phyloP scores from a whole-genome alignment of 1,139 yeast genomes.

The Blastobotrys serpentis region DNA sequence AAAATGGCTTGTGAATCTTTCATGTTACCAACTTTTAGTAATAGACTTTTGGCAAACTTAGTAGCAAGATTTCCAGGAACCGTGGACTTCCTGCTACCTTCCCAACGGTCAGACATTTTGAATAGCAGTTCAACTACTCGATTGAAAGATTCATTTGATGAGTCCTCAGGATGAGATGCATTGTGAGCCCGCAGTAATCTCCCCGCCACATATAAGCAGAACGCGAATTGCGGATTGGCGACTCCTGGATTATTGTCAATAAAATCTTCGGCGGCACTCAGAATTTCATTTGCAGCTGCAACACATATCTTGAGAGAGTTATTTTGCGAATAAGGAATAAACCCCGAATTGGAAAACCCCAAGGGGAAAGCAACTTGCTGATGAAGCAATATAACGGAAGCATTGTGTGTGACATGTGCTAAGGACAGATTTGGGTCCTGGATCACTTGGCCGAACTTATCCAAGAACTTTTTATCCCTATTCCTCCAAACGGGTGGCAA shows the following conservation, averaged over 20 bases:
- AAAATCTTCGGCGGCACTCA: constrained; percentile 24
- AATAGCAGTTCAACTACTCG: constrained; percentile 22
- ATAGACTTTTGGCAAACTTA: constrained; percentile 17
- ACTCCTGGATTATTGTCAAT: constrained; percentile 17
- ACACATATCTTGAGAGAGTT: constrained; percentile 22
- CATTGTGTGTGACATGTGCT: constrained; percentile 32
- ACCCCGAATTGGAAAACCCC: constrained; percentile 16
- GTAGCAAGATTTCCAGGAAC: constrained; percentile 14
- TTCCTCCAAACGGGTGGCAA: constrained; percentile 22
- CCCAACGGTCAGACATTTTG: constrained; percentile 27
- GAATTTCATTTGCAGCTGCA: constrained; percentile 26
- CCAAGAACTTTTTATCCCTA: constrained; percentile 3
- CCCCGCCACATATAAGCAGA: constrained; percentile 28
- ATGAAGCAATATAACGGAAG: constrained; percentile 29
- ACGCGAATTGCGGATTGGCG: constrained; percentile 27
- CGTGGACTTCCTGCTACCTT: constrained; percentile 19
- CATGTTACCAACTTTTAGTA: neutral
- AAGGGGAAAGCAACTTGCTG: constrained; percentile 28
- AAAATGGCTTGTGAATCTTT: neutral
- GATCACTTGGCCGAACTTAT: constrained; percentile 15
- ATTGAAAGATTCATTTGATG: constrained; percentile 22
- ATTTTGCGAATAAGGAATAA: constrained; percentile 14
- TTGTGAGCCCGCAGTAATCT: constrained; percentile 27
- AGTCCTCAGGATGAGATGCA: constrained; percentile 16
- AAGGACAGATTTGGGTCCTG: constrained; percentile 30